phyloP scores from a whole-genome alignment of 176 grass and related monocot species.

The Microstegium vimineum region DNA sequence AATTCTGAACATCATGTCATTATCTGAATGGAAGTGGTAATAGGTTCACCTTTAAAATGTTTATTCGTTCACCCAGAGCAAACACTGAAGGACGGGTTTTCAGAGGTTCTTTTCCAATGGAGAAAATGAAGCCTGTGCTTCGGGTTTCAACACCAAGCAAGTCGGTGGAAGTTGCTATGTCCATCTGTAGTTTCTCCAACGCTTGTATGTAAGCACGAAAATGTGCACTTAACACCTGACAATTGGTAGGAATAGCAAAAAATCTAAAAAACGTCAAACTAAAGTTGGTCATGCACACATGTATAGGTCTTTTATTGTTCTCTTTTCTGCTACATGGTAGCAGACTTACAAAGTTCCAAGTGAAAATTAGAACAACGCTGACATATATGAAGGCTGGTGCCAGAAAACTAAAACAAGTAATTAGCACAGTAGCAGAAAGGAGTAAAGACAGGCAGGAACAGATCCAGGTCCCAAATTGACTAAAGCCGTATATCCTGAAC shows the following conservation, averaged over 20 bases:
- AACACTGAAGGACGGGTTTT: slow-evolving; percentile 96
- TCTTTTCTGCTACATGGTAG: slow-evolving; percentile 2
- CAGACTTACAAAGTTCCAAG: background rate
- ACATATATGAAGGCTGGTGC: background rate
- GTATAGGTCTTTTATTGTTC: background rate
- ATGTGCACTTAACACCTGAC: slow-evolving; percentile 93
- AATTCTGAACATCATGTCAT: background rate
- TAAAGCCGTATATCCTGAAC: background rate
- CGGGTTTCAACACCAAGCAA: slow-evolving; percentile 96
- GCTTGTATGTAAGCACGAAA: slow-evolving; percentile 98
- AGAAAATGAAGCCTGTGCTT: slow-evolving; percentile 80
- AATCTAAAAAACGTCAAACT: background rate
- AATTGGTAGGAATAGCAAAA: slow-evolving; percentile 4
- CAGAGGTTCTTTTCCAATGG: slow-evolving; percentile 85
- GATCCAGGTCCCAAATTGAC: background rate
- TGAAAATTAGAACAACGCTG: background rate
- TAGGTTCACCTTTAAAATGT: slow-evolving; percentile 74
- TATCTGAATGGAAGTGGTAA: background rate
- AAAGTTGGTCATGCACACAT: slow-evolving; percentile 1
- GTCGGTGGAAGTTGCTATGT: slow-evolving; percentile 94
- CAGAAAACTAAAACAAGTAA: background rate
- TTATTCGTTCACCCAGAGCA: slow-evolving; percentile 95
- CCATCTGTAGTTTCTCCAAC: slow-evolving; percentile 88
- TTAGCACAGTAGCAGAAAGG: background rate
- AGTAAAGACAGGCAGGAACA: background rate